These are phyloP conservation scores for Colletotrichum phormii DNA, from an alignment of 2,329 filamentous ascomycete species.

Conservation along the genomic window DNA sequence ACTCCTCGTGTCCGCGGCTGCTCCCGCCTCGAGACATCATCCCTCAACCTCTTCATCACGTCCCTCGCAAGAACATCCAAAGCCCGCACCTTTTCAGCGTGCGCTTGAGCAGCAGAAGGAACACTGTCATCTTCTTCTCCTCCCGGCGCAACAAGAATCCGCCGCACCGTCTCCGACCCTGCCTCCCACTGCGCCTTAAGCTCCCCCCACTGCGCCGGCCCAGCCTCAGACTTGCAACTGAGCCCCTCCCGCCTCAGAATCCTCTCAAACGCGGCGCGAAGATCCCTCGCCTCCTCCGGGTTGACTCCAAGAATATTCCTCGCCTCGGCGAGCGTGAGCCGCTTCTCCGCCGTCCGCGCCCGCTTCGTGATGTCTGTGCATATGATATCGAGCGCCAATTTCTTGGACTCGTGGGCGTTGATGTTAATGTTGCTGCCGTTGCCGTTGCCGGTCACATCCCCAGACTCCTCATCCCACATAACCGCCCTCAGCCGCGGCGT, in stretches of 20 bases:
- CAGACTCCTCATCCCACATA: conserved; percentile 64
- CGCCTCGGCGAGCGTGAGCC: conserved; percentile 80
- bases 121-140: conserved; percentile 56
- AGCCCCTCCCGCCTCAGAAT: conserved; percentile 75
- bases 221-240: conserved; percentile 79
- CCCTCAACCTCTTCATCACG: conserved; percentile 80
- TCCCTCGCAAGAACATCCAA: conserved; percentile 79
- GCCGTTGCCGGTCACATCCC: too few species aligned
- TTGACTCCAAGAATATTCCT: conserved; percentile 69
- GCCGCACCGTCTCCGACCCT: conserved; percentile 65
- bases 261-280: conserved; percentile 74
- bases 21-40: conserved; percentile 71
- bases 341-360: conserved; percentile 72
- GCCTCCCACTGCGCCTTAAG: conserved; percentile 77
- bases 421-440: too few species aligned
- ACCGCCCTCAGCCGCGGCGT: conserved; percentile 71
- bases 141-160: conserved; percentile 62
- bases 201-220: conserved; percentile 76
- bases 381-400: conserved; percentile 80
- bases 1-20: conserved; percentile 40
- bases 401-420: conserved; percentile 70
- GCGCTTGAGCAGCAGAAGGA: conserved; percentile 43
- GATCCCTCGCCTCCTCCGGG: conserved; percentile 62
- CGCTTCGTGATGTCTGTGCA: conserved; percentile 86
- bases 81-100: conserved; percentile 69